A percentile compares a stretch with the other conserved stretches of the same genome.
These are phyloP conservation scores for Leishmania guyanensis DNA, from an alignment of 208 protist species.

Conservation along the genomic window DNA sequence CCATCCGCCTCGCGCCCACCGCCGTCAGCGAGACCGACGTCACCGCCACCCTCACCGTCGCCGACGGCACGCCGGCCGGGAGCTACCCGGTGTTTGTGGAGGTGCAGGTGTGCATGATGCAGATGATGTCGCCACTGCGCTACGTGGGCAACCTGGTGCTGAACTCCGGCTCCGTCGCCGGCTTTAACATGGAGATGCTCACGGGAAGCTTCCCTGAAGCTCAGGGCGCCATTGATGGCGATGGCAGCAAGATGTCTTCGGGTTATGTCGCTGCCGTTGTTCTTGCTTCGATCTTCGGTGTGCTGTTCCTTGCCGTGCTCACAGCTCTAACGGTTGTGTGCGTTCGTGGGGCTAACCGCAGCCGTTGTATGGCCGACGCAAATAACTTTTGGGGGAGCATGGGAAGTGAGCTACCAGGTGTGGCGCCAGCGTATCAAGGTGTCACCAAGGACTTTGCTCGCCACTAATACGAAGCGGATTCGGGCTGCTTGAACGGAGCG, in stretches of 20 bases:
- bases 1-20: conserved; percentile 19
- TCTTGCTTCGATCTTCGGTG: conserved; percentile 1
- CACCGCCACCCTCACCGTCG: conserved; percentile 22
- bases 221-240: not conserved
- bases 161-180: not conserved
- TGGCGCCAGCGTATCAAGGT: not conserved
- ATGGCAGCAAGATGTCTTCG: not conserved
- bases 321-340: not conserved
- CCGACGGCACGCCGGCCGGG: not conserved
- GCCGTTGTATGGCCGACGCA: not conserved
- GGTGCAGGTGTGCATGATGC: conserved; percentile 32
- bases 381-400: not conserved
- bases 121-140: conserved; percentile 31
- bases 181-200: conserved; percentile 1
- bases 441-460: not conserved
- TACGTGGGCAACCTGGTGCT: conserved; percentile 31
- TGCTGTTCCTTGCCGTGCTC: not conserved
- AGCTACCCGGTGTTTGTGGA: conserved; percentile 34
- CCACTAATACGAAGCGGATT: not conserved
- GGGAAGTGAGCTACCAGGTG: not conserved
- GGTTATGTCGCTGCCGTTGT: not conserved
- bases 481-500: not conserved
- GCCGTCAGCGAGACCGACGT: conserved; percentile 10
- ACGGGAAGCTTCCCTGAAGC: not conserved
- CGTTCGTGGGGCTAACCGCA: not conserved